Base-by-base conservation (phyloP, 371 early-diverging fungal genomes). In the Neoconidiobolus thromboides region DNA sequence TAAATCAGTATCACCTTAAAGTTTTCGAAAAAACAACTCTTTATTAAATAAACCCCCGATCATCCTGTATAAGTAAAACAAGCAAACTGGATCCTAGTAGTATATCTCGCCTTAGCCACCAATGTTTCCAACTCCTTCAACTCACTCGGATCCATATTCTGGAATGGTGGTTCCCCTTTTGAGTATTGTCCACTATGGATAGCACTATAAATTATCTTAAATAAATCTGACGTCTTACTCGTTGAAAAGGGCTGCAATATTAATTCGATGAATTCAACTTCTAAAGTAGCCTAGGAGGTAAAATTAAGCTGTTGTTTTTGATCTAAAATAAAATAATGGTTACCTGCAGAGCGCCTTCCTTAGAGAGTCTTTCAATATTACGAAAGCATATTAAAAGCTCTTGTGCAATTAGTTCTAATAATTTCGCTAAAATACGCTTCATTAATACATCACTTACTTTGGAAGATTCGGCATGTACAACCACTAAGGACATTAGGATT, bases 381-480 rank as follows among this genome's bases (percentile, higher is more conserved):
- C 89, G 76, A 62, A 88, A 87, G 55, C 82, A 75, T 58, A 77
- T 76, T 37, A 91, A 68, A 63, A 92, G 75, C 60, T 87, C 86
- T 60, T 77, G 83, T 0, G 85, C 82, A 71, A 92, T 78, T 38
- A 70, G 70, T 15, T 76, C 78, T 1, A 87, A 64, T 10, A 93
- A 68, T 26, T 75, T 76, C 15, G 86, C 78, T 37, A 96, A 63
- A 0, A 89, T 82, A 6, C 89, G 76, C 62, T 75, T 73, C 2
- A 91, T 79, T 39, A 93, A 69, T 3, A 77, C 79, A 54, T 85
- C 79, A 1, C 85, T 73, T 12, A 86, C 75, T 60, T 83, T 86
- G 53, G 78, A 85, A 56, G 92, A 82, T 72, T 90, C 83, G 0
- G 95, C 84, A 63, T 96, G 96, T 0, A 88, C 83, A 68, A 89